Evolutionary conservation across 768 basidiomycete genomes (phyloP), one percentile per base, ranked within the genome.

Genomic region (Boletus edulis): DNA sequence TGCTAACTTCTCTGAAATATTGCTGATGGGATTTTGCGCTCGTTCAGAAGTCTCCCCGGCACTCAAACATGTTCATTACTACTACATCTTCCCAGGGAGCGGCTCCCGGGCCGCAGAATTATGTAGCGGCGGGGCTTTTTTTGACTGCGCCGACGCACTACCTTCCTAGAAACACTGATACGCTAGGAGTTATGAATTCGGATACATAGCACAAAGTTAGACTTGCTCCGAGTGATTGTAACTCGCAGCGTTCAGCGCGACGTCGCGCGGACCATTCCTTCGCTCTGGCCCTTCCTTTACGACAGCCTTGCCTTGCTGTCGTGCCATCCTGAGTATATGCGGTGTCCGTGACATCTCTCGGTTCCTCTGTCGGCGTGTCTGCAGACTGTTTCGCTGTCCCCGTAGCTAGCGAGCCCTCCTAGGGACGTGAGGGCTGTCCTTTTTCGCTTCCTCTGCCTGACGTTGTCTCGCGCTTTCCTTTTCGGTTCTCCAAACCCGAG

Each of bases 261-360:
- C 83, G 76, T 57, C 75, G 78, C 59, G 79, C 76, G 7, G 76
- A 73, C 85, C 85, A 87, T 57, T 81, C 77, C 62, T 76, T 81
- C 12, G 84, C 81, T 54, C 80, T 76, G 20, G 73, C 75, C 13
- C 83, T 75, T 78, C 78, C 58, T 55, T 62, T 27, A 68, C 67
- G 47, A 63, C 69, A 17, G 62, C 69, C 42, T 52, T 56, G 62
- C 69, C 42, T 52, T 56, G 18, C 31, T 40, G 5, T 6, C 37
- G 13, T 38, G 20, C 2, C 42, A 13, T 42, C 54, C 32, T 44
- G 40, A 7, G 37, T 43, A 27, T 8, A 17, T n/a, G 49, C 7
- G n/a, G 46, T 14, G 46, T 24, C 43, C 31, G 17, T 40, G 39
- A 4, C 27, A 53, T 31, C 18, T 38, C 49, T n/a, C 8, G 45